Percentiles rank a stretch among this genome's conserved stretches.
Conservation (phyloP, 352 stramenopile genomes). For the Phytophthora kernoviae region DNA sequence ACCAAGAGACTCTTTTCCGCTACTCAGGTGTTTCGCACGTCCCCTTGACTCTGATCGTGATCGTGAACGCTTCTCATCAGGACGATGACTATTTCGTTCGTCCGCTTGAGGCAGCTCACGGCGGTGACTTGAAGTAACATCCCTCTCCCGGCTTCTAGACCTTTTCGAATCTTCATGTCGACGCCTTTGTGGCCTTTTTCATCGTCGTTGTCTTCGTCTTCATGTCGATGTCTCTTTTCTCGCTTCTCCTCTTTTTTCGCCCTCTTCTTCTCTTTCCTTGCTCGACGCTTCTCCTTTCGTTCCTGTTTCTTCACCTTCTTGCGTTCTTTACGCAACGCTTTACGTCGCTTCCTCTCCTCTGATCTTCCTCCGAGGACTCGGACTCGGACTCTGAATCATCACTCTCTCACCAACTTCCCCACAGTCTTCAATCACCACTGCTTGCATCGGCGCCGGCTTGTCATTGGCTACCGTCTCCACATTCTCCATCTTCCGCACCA, state of each 20-base stretch:
- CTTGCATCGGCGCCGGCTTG: conserved; percentile 77
- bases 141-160: conserved; percentile 5
- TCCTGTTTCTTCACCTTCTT: conserved; percentile 37
- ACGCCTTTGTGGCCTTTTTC: conserved; percentile 1
- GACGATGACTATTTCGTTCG: background rate
- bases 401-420: conserved; percentile 62
- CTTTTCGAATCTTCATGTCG: conserved; percentile 1
- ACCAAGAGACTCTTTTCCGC: background rate
- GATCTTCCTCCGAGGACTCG: conserved; percentile 5
- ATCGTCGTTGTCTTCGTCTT: conserved; percentile 4
- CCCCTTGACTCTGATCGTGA: conserved; percentile 17
- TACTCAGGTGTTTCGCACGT: background rate
- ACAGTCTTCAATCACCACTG: conserved; percentile 95
- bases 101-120: background rate
- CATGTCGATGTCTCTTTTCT: conserved; percentile 9
- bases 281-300: conserved; percentile 35
- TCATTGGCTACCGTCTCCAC: conserved; percentile 82
- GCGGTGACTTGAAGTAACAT: background rate
- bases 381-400: conserved; percentile 13
- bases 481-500: conserved; percentile 92
- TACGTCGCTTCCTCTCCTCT: conserved; percentile 19
- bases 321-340: conserved; percentile 28
- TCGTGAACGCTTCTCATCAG: background rate
- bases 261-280: conserved; percentile 21
- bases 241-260: conserved; percentile 22